Evolutionary conservation across 129 eudicot species (phyloP).

Genomic region (Sambucus nigra): DNA sequence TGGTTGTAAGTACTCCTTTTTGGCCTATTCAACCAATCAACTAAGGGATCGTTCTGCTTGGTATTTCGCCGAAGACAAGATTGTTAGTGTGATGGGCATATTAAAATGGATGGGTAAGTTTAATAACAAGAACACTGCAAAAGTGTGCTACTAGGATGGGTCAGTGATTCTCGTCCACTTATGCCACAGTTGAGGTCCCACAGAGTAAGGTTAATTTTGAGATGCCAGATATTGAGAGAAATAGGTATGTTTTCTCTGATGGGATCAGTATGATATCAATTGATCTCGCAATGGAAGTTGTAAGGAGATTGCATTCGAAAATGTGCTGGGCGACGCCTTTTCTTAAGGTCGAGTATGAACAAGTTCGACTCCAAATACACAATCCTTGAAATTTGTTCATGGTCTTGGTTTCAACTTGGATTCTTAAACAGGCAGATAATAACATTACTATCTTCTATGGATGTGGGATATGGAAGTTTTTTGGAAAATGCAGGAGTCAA

Average conservation of each 20-base stretch:
- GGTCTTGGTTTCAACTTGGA: constrained; percentile 44
- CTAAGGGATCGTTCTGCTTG: constrained; percentile 51
- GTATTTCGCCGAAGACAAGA: constrained; percentile 42
- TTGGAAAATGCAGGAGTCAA: constrained; percentile 36
- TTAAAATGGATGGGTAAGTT: constrained; percentile 46
- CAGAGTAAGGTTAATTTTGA: constrained; percentile 6
- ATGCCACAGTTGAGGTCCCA: constrained; percentile 49
- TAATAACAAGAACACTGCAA: constrained; percentile 14
- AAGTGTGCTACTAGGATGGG: too few species aligned
- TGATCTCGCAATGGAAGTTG: constrained; percentile 39
- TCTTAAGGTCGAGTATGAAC: too few species aligned
- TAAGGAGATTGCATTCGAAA: constrained; percentile 22
- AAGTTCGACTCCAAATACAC: too few species aligned
- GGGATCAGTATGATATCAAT: too few species aligned
- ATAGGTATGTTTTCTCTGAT: too few species aligned
- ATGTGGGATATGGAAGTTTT: constrained; percentile 29
- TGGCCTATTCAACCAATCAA: constrained; percentile 48
- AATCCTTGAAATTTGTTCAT: constrained; percentile 39
- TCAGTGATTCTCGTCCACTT: too few species aligned
- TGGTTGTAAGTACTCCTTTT: constrained; percentile 39
- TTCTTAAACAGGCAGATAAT: too few species aligned
- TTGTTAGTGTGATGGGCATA: constrained; percentile 6
- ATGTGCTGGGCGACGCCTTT: constrained; percentile 15
- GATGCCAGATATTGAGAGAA: constrained; percentile 29
- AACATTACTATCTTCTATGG: constrained; percentile 38